Base-by-base conservation (phyloP, 371 early-diverging fungal genomes). In the Coemansia sp. region DNA sequence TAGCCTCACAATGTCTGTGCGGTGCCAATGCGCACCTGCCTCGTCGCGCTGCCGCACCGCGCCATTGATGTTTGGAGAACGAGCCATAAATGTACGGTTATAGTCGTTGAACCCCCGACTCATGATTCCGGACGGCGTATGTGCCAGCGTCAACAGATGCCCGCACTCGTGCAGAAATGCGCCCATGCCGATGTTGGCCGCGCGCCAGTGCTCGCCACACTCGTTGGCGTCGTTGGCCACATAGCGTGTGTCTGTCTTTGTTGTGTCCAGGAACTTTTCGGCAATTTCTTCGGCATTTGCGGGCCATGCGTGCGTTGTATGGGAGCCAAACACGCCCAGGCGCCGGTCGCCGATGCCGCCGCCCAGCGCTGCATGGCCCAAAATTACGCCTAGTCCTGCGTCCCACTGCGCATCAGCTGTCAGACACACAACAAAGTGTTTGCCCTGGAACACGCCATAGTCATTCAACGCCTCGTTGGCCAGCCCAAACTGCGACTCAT, bases 141-240 rank as follows among this genome's bases (percentile, higher is more conserved):
- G 90, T 0, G 80, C 75, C 16, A 87, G 73, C 12, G 87, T 86
- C 62, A 84, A 68, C 26, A 84, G 54, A 60, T 90, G 90, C 6
- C 90, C 90, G 18, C 86, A 84, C 75, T 90, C 90, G 75, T 90
- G 90, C 65, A 90, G 63, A 79, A 87, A 86, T 12, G 88, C 87
- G n/a, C 89, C 89, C 80, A 89, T 87, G 12, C 90, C 90, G 58
- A 90, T 84, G 67, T 88, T 88, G 23, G 81, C 73, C 1, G 87
- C 83, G 23, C 78, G 81, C 85, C 84, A 87, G 78, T 83, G 84
- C 63, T 84, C 74, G 42, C 86, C 86, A 30, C 81, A 83, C 55
- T 87, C 88, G 33, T 84, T 82, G 18, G 82, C 82, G 64, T 90
- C 89, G 69, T 89, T 85, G 9, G 86, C 86, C 8, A 85, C 69